Percentiles rank a stretch among this genome's conserved stretches.
Evolutionary conservation across 2,329 filamentous ascomycete genomes (phyloP).

Genomic region (Colletotrichum zoysiae): DNA sequence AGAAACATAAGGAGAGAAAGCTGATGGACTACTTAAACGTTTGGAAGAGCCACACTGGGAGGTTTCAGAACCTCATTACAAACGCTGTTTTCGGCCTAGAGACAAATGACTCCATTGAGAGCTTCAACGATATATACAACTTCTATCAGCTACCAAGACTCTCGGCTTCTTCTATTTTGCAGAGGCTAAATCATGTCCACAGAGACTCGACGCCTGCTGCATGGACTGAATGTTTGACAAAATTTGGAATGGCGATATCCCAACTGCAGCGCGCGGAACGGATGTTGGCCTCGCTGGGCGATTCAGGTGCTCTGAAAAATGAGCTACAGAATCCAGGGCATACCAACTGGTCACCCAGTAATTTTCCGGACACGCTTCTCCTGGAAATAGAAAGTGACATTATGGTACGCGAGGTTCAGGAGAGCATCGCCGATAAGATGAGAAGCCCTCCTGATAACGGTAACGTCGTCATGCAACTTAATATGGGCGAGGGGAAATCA

Average conservation of each 20-base stretch:
- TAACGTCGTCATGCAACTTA: constrained; percentile 73
- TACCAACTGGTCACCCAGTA: constrained; percentile 63
- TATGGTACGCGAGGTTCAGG: constrained; percentile 70
- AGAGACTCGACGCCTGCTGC: constrained; percentile 47
- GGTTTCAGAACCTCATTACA: too few relatives aligned
- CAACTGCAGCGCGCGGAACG: constrained; percentile 58
- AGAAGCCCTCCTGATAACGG: constrained; percentile 51
- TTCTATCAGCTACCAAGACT: not conserved
- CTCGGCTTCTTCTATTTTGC: not conserved
- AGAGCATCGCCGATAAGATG: constrained; percentile 70
- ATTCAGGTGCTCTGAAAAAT: constrained; percentile 49
- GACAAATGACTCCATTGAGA: not conserved
- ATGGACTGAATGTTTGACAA: constrained; percentile 54
- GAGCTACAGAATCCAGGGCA: constrained; percentile 67
- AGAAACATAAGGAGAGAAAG: too few relatives aligned
- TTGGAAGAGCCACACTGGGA: too few relatives aligned
- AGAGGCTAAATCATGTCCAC: constrained; percentile 7
- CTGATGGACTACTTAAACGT: too few relatives aligned
- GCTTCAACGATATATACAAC: not conserved
- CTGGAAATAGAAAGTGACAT: constrained; percentile 74
- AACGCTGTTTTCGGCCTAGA: not conserved
- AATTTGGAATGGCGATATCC: constrained; percentile 57
- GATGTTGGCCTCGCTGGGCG: constrained; percentile 47
- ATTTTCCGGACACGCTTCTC: constrained; percentile 71
- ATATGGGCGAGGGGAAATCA: constrained; percentile 80